phyloP scores from a whole-genome alignment of 805 yeast species.

The Kuraishia borneana region DNA sequence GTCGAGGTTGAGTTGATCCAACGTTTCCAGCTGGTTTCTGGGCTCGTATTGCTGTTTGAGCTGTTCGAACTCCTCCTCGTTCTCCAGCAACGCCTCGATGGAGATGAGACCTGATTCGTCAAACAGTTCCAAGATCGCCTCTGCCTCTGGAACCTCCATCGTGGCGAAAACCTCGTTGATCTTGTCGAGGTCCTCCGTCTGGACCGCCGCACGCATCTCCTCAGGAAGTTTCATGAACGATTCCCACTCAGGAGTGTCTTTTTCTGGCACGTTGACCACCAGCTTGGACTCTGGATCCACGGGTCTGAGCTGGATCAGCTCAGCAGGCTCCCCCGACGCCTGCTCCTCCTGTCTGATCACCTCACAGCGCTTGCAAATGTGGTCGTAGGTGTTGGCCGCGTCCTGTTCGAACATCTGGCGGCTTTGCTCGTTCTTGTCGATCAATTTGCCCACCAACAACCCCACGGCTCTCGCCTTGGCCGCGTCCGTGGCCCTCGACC shows the following conservation, averaged over 20 bases:
- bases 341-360: conserved; percentile 33
- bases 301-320: conserved; percentile 77
- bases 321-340: conserved; percentile 47
- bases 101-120: conserved; percentile 79
- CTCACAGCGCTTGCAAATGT: conserved; percentile 67
- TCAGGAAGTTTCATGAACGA: conserved; percentile 47
- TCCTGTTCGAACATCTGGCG: conserved; percentile 60
- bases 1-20: conserved; percentile 1
- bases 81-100: conserved; percentile 63
- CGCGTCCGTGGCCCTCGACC: conserved; percentile 7
- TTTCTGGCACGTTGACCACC: conserved; percentile 56
- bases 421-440: conserved; percentile 48
- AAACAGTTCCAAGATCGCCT: conserved; percentile 57
- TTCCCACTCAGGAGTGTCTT: conserved; percentile 38
- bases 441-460: conserved; percentile 56
- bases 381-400: conserved; percentile 61
- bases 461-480: conserved; percentile 33
- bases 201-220: conserved; percentile 66
- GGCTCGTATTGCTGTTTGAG: conserved; percentile 17
- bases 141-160: conserved; percentile 71
- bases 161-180: conserved; percentile 75
- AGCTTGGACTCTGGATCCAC: conserved; percentile 76
- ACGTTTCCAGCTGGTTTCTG: background rate
- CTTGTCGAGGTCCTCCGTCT: conserved; percentile 57
- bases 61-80: conserved; percentile 55